These are phyloP conservation scores for Linum tenue DNA, from an alignment of 345 rosid species.

Conservation along the genomic window DNA sequence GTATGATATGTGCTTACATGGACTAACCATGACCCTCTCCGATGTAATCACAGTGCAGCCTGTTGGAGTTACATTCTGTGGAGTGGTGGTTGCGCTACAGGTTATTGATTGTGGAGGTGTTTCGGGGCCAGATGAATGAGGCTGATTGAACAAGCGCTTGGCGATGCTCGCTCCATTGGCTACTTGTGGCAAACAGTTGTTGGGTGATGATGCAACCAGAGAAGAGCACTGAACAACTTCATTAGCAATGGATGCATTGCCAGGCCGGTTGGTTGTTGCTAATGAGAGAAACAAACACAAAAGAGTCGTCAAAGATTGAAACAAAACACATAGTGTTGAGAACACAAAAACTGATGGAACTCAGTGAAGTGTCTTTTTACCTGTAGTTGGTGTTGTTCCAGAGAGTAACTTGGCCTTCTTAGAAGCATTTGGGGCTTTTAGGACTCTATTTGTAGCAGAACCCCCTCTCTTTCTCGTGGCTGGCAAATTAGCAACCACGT, in stretches of 20 bases:
- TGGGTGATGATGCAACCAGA: slow-evolving; percentile 14
- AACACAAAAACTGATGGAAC: not conserved
- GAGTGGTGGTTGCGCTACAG: slow-evolving; percentile 24
- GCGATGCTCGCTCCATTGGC: slow-evolving; percentile 43
- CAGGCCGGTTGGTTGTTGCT: slow-evolving; percentile 9
- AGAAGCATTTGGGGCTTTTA: slow-evolving; percentile 27
- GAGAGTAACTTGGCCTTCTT: slow-evolving; percentile 37
- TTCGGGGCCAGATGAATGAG: slow-evolving; percentile 27
- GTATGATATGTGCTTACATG: slow-evolving; percentile 49
- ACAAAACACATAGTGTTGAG: not conserved
- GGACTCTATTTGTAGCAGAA: slow-evolving; percentile 18
- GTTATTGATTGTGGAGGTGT: slow-evolving; percentile 55
- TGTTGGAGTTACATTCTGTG: slow-evolving; percentile 44
- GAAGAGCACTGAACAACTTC: slow-evolving; percentile 9
- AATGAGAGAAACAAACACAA: not conserved
- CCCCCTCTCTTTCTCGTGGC: slow-evolving; percentile 42
- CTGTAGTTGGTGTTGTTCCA: slow-evolving; percentile 23
- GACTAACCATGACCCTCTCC: slow-evolving; percentile 60
- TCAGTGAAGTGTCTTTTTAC: slow-evolving; percentile 21
- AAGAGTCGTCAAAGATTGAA: not conserved
- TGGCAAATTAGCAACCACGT: slow-evolving; percentile 21
- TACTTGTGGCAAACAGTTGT: slow-evolving; percentile 8
- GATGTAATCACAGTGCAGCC: slow-evolving; percentile 60
- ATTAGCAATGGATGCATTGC: slow-evolving; percentile 9
- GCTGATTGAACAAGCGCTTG: slow-evolving; percentile 60